Percentiles rank a stretch among this genome's conserved stretches.
Conservation (phyloP, 441 rosid genomes). For the Euphorbia corollata region DNA sequence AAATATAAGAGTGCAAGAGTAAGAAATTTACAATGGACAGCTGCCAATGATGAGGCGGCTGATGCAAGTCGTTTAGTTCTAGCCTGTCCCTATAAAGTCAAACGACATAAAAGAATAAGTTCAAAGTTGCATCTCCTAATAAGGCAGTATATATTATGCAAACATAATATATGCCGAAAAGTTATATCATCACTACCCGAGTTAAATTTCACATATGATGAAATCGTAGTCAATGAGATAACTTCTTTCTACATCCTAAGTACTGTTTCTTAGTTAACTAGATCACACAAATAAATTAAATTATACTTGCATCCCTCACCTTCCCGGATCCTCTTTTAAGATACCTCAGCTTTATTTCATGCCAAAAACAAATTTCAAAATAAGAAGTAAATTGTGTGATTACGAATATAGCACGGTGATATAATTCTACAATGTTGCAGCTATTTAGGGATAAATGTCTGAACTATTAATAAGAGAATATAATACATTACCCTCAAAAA, state of each 20-base stretch:
- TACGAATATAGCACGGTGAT: background rate
- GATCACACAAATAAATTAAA: background rate
- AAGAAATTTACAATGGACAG: slow-evolving; percentile 37
- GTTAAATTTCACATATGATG: background rate
- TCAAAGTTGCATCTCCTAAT: slow-evolving; percentile 2
- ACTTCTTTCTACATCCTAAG: background rate
- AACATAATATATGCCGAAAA: background rate
- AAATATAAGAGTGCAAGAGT: slow-evolving; percentile 16
- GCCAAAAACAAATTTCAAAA: slow-evolving; percentile 2
- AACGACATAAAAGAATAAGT: slow-evolving; percentile 9
- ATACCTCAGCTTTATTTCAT: background rate
- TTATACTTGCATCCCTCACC: background rate
- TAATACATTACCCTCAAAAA: slow-evolving; percentile 40
- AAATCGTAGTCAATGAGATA: background rate
- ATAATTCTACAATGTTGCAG: background rate
- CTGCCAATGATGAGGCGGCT: slow-evolving; percentile 36
- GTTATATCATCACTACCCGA: background rate
- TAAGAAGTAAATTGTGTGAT: too few relatives aligned
- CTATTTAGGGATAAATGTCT: background rate
- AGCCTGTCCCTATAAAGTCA: slow-evolving; percentile 37
- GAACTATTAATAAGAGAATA: background rate
- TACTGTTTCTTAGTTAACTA: background rate
- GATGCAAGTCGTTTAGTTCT: slow-evolving; percentile 45
- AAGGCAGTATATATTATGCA: background rate
- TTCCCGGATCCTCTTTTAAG: background rate